Percentiles rank a stretch among this genome's conserved stretches.
Evolutionary conservation across 495 filamentous ascomycete genomes (phyloP).

Genomic region (Amphirosellinia nigrospora): DNA sequence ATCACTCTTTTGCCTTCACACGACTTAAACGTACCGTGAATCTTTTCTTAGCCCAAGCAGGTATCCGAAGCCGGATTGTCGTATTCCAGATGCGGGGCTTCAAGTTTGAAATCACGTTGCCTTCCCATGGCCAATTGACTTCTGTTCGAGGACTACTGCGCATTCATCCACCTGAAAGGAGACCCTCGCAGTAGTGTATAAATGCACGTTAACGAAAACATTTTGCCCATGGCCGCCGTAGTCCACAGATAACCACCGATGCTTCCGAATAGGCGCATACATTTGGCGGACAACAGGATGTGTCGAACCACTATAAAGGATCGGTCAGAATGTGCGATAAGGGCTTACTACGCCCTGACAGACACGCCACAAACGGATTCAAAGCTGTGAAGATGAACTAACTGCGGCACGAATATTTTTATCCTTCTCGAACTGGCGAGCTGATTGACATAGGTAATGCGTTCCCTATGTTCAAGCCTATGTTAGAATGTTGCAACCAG

Average conservation of each 20-base stretch:
- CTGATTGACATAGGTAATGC: constrained; percentile 65
- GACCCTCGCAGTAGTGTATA: constrained; percentile 58
- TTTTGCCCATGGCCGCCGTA: constrained; percentile 39
- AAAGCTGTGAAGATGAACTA: constrained; percentile 2
- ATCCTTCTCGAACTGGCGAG: constrained; percentile 58
- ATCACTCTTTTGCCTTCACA: not conserved
- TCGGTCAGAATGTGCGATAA: not conserved
- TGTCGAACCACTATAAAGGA: constrained; percentile 57
- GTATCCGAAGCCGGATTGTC: constrained; percentile 55
- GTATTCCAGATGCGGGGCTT: constrained; percentile 38
- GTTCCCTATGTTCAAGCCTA: constrained; percentile 34
- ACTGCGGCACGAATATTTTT: constrained; percentile 45
- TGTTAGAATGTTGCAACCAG: not conserved
- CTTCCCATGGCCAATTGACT: constrained; percentile 63
- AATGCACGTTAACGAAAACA: constrained; percentile 54
- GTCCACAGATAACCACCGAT: constrained; percentile 61
- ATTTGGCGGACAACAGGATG: constrained; percentile 65
- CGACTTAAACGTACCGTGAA: constrained; percentile 45
- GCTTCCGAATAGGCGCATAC: constrained; percentile 52
- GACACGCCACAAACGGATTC: not conserved
- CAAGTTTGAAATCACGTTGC: constrained; percentile 53
- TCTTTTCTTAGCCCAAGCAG: constrained; percentile 52
- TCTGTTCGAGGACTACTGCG: constrained; percentile 51
- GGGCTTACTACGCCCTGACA: not conserved
- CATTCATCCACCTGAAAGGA: constrained; percentile 45